These are phyloP conservation scores for Pichia occidentalis DNA, from an alignment of 805 yeast species.

Conservation along the genomic window DNA sequence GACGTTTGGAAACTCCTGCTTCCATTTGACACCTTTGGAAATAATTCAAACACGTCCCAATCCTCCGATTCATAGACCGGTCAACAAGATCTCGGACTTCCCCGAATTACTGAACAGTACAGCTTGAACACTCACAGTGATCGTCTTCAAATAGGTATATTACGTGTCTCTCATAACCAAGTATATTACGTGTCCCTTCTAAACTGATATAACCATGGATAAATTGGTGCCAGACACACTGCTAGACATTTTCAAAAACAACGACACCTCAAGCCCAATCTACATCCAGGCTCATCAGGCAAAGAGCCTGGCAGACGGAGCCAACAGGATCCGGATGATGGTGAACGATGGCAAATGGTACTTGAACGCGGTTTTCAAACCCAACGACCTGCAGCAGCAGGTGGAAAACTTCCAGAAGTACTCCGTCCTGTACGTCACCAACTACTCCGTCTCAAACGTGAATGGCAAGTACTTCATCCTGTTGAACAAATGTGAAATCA, in stretches of 20 bases:
- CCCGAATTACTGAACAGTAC: too few species aligned
- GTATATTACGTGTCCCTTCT: background rate
- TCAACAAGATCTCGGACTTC: too few species aligned
- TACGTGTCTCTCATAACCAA: background rate
- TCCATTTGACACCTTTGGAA: too few species aligned
- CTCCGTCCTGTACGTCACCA: slow-evolving; percentile 16
- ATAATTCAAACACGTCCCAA: too few species aligned
- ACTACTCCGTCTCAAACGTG: slow-evolving; percentile 22
- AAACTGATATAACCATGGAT: slow-evolving; percentile 20
- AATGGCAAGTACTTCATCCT: slow-evolving; percentile 26
- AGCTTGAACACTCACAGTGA: too few species aligned
- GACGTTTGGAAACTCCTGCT: too few species aligned
- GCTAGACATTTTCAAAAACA: slow-evolving; percentile 20
- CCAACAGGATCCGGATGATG: slow-evolving; percentile 39
- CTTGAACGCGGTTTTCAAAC: slow-evolving; percentile 48
- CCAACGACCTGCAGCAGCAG: slow-evolving; percentile 30
- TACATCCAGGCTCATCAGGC: slow-evolving; percentile 29
- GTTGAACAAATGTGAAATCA: slow-evolving; percentile 26
- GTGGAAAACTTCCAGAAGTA: slow-evolving; percentile 24
- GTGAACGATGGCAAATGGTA: slow-evolving; percentile 47
- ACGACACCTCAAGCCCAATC: slow-evolving; percentile 17
- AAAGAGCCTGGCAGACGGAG: slow-evolving; percentile 31
- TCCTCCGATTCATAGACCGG: too few species aligned
- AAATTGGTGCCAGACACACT: slow-evolving; percentile 21
- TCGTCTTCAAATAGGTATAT: too few species aligned